Base-by-base conservation (phyloP, 805 yeast genomes). In the Teunomyces tritomae region DNA sequence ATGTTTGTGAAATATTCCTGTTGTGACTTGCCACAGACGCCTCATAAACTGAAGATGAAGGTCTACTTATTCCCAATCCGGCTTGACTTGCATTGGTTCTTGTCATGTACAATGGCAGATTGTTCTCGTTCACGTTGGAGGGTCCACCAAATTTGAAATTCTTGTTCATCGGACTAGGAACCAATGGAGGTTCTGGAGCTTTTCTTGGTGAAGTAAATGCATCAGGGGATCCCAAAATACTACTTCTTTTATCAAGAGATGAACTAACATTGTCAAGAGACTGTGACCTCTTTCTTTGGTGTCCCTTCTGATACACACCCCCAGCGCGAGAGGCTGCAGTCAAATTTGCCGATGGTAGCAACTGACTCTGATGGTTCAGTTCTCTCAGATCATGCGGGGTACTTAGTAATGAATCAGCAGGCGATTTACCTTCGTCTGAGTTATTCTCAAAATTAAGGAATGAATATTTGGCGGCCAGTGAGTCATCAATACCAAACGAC, bases 141-240 rank as follows among this genome's bases (percentile, higher is more conserved):
- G 53, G 57, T 34, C 58, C 70, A 5, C 67, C 77, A 53, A 64
- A 75, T 57, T 57, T 67, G 56, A 39, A 76, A 40, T 32, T 43
- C 20, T 57, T 52, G 47, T 61, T 60, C 45, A 63, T 41, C 2
- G 71, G 68, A 36, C 64, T 63, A 9, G 51, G 46, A 28, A 65
- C 66, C 1, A 73, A 57, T 2, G 90, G 90, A 0, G 89, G 89
- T 45, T 76, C 77, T 1, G 91, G 91, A 0, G 89, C 87, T 56
- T 73, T 82, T 64, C 89, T 74, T n/a, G 89, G 89, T 0, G 89
- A 84, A 14, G 74, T 64, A 58, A 84, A 84, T 30, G 73, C 35
- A 40, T 39, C 64, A 36, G 52, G 62, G 47, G 61, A 51, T 13
- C 52, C 45, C 30, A 64, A 58, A 51, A 59, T 8, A 43, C 55